Evolutionary conservation across 331 rosid species (phyloP).

Genomic region (Prunus yedoensis): DNA sequence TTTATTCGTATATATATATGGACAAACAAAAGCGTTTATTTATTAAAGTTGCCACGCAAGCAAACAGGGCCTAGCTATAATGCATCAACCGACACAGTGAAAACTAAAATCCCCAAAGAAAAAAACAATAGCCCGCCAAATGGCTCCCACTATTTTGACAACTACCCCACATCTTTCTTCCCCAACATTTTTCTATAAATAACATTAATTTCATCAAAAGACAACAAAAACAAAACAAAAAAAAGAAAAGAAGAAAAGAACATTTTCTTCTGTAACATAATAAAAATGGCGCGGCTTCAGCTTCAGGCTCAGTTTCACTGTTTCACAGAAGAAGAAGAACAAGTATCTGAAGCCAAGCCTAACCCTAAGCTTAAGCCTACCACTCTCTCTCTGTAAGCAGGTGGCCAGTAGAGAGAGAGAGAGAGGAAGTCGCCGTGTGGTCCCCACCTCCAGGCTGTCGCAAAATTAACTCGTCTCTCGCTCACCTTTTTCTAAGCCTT

Average conservation of each 20-base stretch:
- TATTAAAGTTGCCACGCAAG: too few species aligned
- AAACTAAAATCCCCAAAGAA: background rate
- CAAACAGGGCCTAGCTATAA: background rate
- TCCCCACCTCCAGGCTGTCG: slow-evolving; percentile 65
- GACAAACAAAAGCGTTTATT: too few species aligned
- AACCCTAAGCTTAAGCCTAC: too few species aligned
- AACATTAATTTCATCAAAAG: too few species aligned
- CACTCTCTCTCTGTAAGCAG: background rate
- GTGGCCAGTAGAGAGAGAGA: background rate
- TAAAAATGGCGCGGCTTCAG: slow-evolving; percentile 7
- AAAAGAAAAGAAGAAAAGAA: too few species aligned
- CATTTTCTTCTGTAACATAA: too few species aligned
- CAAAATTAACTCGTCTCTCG: background rate
- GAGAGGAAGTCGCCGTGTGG: slow-evolving; percentile 48
- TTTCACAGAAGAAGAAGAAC: too few species aligned
- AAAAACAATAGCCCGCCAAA: background rate
- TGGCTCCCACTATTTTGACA: background rate
- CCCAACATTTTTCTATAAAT: background rate
- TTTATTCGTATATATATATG: too few species aligned
- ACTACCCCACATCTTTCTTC: background rate
- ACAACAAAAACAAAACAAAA: too few species aligned
- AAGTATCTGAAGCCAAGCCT: too few species aligned
- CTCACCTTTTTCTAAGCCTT: background rate
- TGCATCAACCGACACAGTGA: background rate
- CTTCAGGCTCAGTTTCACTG: background rate